Evolutionary conservation across 1,284 basidiomycete genomes (phyloP), one percentile per base, ranked within the genome.

Genomic region (Puccinia triticina): DNA sequence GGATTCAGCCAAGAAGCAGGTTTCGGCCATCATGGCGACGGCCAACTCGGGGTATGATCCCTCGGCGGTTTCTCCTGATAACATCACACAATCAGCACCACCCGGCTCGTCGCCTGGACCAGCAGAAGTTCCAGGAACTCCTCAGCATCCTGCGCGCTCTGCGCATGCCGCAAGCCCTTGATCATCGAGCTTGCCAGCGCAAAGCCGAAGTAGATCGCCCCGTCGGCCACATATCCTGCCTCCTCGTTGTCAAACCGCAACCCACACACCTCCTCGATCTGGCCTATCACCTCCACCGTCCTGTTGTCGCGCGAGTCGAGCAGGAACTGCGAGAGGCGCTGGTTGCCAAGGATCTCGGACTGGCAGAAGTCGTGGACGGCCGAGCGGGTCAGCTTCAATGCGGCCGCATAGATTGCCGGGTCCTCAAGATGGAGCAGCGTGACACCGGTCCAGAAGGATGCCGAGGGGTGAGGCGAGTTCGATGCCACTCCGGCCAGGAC

Each of bases 11-110:
- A 98, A 92, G 86, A 94, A 91, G 86, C 95, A 97, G 10, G 95
- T 97, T 90, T 98, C 96, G 73, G 95, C 95, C 95, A 98, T 98
- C 95, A 97, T 96, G 85, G 95, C 90, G 85, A 97, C 95, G 93
- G 84, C 69, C 23, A 75, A 55, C 66, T 80, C 66, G 48, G 95
- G 95, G 89, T 98, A 98, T 84, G 91, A 89, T 84, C 95, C 95
- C 90, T 98, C 98, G 84, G 95, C 95, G 78, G 96, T 98, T 89
- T 98, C 95, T 84, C 96, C 95, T 34, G 95, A 97, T 87, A 98
- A 89, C 95, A 98, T 98, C 87, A 98, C 95, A 89, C 96, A 98
- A 89, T 98, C 95, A 46, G 96, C 92, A 83, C 95, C 96, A 87
- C 98, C 95, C 95, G 71, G 95, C 96, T 88, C 96, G 95, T 72